These are phyloP conservation scores for Coemansia sp. DNA, from an alignment of 192 early-diverging fungal species.

Conservation along the genomic window DNA sequence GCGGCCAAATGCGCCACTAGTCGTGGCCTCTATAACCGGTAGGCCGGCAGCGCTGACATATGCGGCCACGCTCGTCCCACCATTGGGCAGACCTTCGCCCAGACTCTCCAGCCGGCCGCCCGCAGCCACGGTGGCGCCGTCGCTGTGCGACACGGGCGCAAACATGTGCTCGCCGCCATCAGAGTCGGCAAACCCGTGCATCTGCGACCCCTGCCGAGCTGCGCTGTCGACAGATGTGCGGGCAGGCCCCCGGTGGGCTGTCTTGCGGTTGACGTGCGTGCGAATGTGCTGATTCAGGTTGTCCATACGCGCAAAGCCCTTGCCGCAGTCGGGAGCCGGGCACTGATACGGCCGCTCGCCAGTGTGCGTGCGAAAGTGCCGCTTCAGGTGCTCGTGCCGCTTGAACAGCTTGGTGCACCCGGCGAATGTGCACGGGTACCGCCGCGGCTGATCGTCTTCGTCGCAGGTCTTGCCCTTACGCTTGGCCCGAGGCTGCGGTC, in stretches of 20 bases:
- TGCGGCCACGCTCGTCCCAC: neutral
- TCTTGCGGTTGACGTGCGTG: constrained; percentile 53
- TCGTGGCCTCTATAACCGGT: neutral
- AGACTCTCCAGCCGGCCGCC: neutral
- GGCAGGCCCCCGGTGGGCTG: constrained; percentile 9
- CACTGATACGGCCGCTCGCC: constrained; percentile 75
- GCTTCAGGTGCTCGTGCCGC: constrained; percentile 71
- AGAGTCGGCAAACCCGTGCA: neutral
- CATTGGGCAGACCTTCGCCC: neutral
- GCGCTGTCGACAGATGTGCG: neutral
- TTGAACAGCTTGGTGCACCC: constrained; percentile 66
- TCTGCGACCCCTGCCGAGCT: neutral
- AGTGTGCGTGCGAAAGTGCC: constrained; percentile 71
- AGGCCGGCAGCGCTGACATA: neutral
- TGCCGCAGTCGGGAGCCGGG: constrained; percentile 59
- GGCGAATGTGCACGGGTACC: constrained; percentile 37
- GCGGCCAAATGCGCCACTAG: neutral
- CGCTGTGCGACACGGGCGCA: neutral
- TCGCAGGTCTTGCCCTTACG: constrained; percentile 2
- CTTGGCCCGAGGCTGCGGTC: neutral
- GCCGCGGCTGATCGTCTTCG: constrained; percentile 16
- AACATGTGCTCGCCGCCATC: neutral
- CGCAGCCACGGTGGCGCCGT: neutral
- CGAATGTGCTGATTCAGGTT: constrained; percentile 63
- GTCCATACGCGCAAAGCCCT: constrained; percentile 73